These are phyloP conservation scores for Eucalyptus marginata DNA, from an alignment of 345 rosid genomes.

Conservation along the genomic window DNA sequence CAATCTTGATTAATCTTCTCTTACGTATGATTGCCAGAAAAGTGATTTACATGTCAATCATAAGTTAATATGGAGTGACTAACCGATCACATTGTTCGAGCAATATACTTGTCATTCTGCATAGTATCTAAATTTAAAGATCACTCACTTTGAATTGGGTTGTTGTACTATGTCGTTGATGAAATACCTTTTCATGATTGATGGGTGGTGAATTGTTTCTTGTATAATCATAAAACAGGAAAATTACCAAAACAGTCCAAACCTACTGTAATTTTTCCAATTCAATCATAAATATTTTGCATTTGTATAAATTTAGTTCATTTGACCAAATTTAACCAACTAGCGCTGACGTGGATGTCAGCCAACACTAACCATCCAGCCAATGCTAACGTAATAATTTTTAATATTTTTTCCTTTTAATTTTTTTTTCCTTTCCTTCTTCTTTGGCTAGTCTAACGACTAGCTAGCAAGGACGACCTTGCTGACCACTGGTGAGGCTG, in stretches of 20 bases:
- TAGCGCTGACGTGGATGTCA: accelerated
- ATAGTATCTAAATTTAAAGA: too few relatives aligned
- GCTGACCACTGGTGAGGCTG: accelerated
- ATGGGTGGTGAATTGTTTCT: too few relatives aligned
- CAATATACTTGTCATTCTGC: neutral
- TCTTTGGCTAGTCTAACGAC: accelerated
- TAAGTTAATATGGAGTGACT: accelerated
- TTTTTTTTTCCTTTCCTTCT: too few relatives aligned
- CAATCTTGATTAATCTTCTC: too few relatives aligned
- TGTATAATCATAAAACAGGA: too few relatives aligned
- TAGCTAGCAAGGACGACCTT: accelerated
- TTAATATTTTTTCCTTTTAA: too few relatives aligned
- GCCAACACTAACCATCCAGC: accelerated
- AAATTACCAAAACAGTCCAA: too few relatives aligned
- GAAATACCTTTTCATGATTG: neutral
- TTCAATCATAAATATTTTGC: accelerated
- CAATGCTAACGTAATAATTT: accelerated
- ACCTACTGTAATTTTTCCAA: too few relatives aligned
- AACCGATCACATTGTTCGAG: neutral
- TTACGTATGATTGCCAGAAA: too few relatives aligned
- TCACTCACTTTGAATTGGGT: too few relatives aligned
- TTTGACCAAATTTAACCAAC: accelerated
- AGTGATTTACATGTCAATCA: neutral
- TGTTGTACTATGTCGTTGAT: accelerated
- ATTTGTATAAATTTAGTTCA: accelerated